Evolutionary conservation across 257 asterid genomes (phyloP), one percentile per base, ranked within the genome.

Genomic region (Coffea canephora): DNA sequence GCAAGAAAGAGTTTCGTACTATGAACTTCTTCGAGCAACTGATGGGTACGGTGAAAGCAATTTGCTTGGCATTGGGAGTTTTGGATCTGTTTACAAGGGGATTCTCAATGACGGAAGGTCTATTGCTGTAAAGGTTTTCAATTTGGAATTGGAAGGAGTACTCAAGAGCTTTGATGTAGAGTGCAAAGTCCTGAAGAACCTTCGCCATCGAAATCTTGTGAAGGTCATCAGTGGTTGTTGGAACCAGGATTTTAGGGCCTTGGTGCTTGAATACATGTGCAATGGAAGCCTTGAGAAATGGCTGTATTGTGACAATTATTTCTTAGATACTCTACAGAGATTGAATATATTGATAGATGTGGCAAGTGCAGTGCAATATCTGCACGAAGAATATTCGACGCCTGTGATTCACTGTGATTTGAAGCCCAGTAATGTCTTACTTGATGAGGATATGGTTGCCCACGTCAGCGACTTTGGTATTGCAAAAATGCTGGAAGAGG

Each of bases 271-370:
- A 11, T 78, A 70, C 71, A 43, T 78, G 69, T n/a, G 48, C 14
- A 78, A 71, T 43, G 77, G 82, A 11, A 78, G 77, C 50, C 72
- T 78, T 59, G 82, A 78, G 64, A 78, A 78, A 11, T 78, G 71
- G 82, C 43, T 78, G 50, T 48, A 78, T 15, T 59, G 72, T 1
- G 36, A 16, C 0, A 54, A n/a, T 36, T 62, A 10, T 25, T 62
- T n/a, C 16, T n/a, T 62, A 3, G 3, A 25, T 25, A 62, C 25
- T n/a, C 25, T 62, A 1, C 69, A n/a, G 25, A 62, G 39, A 62
- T 25, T 62, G 25, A 18, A 62, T 23, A 23, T 76, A 11, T 41
- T 76, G 79, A n/a, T 75, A 10, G 79, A 61, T n/a, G 34, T n/a
- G 34, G 34, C 67, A 23, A 61, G 27, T 21, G 67, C 34, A 1